Evolutionary conservation across 345 rosid genomes (phyloP).

Genomic region (Eucalyptus sp.): DNA sequence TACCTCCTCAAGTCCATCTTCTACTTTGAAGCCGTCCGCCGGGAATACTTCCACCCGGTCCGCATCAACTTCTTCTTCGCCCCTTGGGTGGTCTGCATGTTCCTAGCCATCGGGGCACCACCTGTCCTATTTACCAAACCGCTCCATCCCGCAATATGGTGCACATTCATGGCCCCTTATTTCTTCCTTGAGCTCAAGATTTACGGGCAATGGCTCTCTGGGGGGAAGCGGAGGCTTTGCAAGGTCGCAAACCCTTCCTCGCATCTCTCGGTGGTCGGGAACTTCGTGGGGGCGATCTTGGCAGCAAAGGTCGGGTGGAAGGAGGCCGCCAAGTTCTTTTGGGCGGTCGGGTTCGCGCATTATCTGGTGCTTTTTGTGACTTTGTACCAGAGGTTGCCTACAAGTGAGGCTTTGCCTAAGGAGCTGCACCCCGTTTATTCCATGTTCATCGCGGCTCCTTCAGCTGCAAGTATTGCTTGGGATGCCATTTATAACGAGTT

Average conservation of each 20-base stretch:
- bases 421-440: constrained; percentile 94
- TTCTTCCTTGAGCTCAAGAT: constrained; percentile 86
- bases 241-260: constrained; percentile 96
- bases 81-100: constrained; percentile 97
- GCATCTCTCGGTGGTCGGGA: constrained; percentile 89
- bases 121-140: constrained; percentile 20
- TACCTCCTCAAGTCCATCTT: constrained; percentile 75
- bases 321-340: constrained; percentile 76
- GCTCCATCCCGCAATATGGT: constrained; percentile 71
- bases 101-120: constrained; percentile 71
- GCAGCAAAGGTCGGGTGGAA: constrained; percentile 84
- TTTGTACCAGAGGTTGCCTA: constrained; percentile 80
- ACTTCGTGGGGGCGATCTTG: constrained; percentile 86
- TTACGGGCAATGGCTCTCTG: constrained; percentile 92
- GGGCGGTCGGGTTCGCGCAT: constrained; percentile 95
- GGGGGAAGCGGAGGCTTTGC: constrained; percentile 85
- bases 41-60: constrained; percentile 89
- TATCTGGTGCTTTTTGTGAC: constrained; percentile 86
- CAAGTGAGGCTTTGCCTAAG: constrained; percentile 86
- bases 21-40: constrained; percentile 88
- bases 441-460: constrained; percentile 97
- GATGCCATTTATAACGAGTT: constrained; percentile 68
- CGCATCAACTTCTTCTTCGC: constrained; percentile 92
- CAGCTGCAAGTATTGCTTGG: constrained; percentile 95
- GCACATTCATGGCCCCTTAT: constrained; percentile 72